A percentile compares a stretch with the other conserved stretches of the same genome.
Conservation (phyloP, 2,329 filamentous ascomycete genomes). For the Biscogniauxia mediterranea region DNA sequence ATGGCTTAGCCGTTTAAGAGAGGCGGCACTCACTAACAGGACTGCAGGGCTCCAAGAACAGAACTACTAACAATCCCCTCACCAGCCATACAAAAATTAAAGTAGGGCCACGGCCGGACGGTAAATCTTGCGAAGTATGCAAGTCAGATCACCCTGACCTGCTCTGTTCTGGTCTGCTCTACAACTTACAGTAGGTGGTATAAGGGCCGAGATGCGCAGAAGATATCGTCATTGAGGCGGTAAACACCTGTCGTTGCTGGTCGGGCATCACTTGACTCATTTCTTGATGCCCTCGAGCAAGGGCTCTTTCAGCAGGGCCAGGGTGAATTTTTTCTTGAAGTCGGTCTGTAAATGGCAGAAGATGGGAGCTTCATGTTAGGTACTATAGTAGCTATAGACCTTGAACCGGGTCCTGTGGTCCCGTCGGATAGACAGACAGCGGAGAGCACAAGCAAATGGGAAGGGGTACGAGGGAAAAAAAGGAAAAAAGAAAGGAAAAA, state of each 20-base stretch:
- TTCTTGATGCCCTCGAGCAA: background rate
- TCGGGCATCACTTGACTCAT: background rate
- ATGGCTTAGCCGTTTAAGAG: conserved; percentile 1
- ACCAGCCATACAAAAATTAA: conserved; percentile 14
- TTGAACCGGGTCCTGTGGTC: conserved; percentile 16
- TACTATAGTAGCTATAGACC: conserved; percentile 2
- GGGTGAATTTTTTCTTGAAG: background rate
- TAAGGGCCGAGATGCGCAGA: background rate
- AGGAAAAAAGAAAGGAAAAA: conserved; percentile 14
- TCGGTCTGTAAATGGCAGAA: conserved; percentile 13
- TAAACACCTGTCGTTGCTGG: background rate
- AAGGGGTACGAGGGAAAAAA: too few species aligned
- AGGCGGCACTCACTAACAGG: conserved; percentile 8
- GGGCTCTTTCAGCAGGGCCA: background rate
- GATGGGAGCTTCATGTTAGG: background rate
- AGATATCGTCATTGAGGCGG: background rate
- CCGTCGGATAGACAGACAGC: conserved; percentile 17
- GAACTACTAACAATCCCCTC: conserved; percentile 17
- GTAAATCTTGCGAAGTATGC: conserved; percentile 16
- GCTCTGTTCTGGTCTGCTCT: conserved; percentile 20
- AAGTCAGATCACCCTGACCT: conserved; percentile 20
- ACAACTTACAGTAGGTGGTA: conserved; percentile 9
- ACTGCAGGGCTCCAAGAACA: conserved; percentile 19
- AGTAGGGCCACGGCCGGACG: conserved; percentile 15
- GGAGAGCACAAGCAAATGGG: too few species aligned